Base-by-base conservation (phyloP, 2,329 filamentous ascomycete species). In the Diaporthe nobilis region DNA sequence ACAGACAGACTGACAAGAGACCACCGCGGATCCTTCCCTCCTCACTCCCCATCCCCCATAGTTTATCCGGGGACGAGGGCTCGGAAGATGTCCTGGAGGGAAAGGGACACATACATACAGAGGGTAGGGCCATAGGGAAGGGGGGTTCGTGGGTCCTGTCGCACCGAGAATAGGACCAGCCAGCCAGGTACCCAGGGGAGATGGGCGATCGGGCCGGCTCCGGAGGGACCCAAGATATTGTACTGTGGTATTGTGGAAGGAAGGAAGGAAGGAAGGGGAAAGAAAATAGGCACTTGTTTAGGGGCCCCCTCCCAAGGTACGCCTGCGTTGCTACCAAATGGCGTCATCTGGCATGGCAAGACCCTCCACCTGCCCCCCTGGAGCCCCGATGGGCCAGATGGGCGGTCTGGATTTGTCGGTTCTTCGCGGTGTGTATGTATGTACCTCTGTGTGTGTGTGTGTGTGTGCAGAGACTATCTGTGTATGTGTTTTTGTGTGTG, bases 21-120 rank as follows among this genome's bases (percentile, higher is more conserved):
- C 65, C 49, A 37, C 34, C 47, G 49, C 49, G 15, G 47, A 37
- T 68, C 65, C 22, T 34, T 39, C 25, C 57, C 34, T 20, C 22
- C 8, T 31, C 55, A 3, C 20, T 2, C 10, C 57, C 22, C 13
- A 17, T 31, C 22, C 25, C 49, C 71, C 71, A 73, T 73, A 44
- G 17, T 65, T 55, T 73, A 44, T 73, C 71, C 42, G 71, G 71
- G 71, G 68, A 34, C 3, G 39, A 17, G 58, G n/a, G 57, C 57
- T 72, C 71, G 71, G 71, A 72, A 72, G 57, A 72, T 63, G 71
- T 63, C 71, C 71, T 72, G 37, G 57, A 55, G 71, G 28, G 20
- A 53, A 10, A 63, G 5, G 28, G 28, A 25, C 44, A 10, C 31
- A n/a, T 22, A 51, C 15, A 17, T 22, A 51, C 15, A 17, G 3